Base-by-base conservation (phyloP, 306 rosid genomes). In the Aeschynomene evenia region DNA sequence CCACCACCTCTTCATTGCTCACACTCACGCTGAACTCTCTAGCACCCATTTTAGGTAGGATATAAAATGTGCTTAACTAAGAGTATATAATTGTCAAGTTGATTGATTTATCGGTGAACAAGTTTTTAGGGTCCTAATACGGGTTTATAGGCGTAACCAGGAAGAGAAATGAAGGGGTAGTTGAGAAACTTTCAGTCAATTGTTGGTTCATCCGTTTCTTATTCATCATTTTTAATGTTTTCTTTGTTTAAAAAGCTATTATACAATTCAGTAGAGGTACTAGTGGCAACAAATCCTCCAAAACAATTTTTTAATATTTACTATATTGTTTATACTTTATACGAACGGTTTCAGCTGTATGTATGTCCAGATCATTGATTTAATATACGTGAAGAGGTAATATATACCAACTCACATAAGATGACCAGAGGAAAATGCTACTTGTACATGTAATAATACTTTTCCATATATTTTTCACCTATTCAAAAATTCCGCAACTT, bases 1-100 rank as follows among this genome's bases (percentile, higher is more conserved):
- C 83, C 45, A 91, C 91, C 49, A 86, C 79, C 42, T 86, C 95
- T 61, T 75, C 82, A 20, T 79, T 75, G 12, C 6, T 79, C 36
- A 66, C 75, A 10, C 6, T 76, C 50, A 88, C 87, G 13, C 43
- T 75, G 2, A 65, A 71, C 19, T 72, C 78, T 16, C 31, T 68
- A 1, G 11, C 18, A 33, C 29, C 63, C 84, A 70, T 66, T 66
- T 36, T 66, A n/a, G 36, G 64, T 66, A n/a, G 36, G 64, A 34
- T 40, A 20, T 40, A 20, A 49, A 36, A 21, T 24, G 36, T 21
- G n/a, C n/a, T n/a, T 14, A 4, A 3, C 49, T 16, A 10, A 12
- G 22, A 2, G 8, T 13, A 29, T 43, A 4, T 16, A 2, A 4
- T 12, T 7, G 20, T 21, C 1, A 13, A 70, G 13, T 70, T 69